Evolutionary conservation across 2,329 filamentous ascomycete genomes (phyloP).

Genomic region (Sarocladium strictum): DNA sequence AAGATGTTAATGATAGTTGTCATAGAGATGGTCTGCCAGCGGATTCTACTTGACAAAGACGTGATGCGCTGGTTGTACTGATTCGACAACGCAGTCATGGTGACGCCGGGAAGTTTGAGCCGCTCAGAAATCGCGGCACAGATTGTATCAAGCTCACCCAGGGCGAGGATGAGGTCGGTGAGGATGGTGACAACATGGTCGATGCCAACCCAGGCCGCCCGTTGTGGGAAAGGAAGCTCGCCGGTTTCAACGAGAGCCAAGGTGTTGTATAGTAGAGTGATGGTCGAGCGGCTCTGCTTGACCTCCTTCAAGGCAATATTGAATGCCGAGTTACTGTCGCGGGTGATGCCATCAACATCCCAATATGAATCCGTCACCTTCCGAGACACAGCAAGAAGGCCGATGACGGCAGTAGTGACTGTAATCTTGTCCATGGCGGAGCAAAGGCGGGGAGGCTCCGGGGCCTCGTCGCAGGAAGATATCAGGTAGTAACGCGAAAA

Average conservation of each 20-base stretch:
- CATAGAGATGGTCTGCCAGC: constrained; percentile 33
- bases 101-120: constrained; percentile 6
- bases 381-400: constrained; percentile 29
- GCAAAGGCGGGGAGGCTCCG: background rate
- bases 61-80: constrained; percentile 21
- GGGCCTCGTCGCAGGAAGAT: background rate
- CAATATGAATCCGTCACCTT: constrained; percentile 27
- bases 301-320: constrained; percentile 27
- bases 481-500: background rate
- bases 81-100: background rate
- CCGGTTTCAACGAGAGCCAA: constrained; percentile 26
- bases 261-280: constrained; percentile 30
- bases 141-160: constrained; percentile 24
- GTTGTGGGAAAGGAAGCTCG: constrained; percentile 28
- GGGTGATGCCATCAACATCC: constrained; percentile 26
- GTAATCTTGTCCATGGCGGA: constrained; percentile 23
- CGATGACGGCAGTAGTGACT: constrained; percentile 30
- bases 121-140: constrained; percentile 19
- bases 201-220: constrained; percentile 27
- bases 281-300: constrained; percentile 31
- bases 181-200: constrained; percentile 29
- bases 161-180: constrained; percentile 29
- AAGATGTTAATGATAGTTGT: constrained; percentile 33
- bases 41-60: constrained; percentile 25
- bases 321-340: constrained; percentile 20